A percentile compares a stretch with the other conserved stretches of the same genome.
Conservation (phyloP, 345 rosid genomes). For the Sisymbrium irio region DNA sequence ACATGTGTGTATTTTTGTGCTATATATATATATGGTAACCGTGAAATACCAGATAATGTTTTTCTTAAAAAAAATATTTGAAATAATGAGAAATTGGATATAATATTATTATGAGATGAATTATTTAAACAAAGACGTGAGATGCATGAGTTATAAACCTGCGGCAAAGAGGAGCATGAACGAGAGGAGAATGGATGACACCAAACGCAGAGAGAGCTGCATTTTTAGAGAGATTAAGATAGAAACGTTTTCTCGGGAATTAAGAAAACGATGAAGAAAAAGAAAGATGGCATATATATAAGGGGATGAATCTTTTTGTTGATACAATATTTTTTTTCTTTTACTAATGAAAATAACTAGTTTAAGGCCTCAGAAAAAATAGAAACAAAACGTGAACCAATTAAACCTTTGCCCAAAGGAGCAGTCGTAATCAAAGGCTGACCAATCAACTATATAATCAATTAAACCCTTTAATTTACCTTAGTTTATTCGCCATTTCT, state of each 20-base stretch:
- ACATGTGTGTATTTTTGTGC: not conserved
- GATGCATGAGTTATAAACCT: constrained; percentile 26
- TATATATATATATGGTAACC: not conserved
- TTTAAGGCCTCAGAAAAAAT: constrained; percentile 17
- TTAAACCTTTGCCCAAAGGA: not conserved
- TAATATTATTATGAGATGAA: not conserved
- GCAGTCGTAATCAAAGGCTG: constrained; percentile 5
- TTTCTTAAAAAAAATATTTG: no score
- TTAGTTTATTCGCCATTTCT: not conserved
- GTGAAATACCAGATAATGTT: no score
- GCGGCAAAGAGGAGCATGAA: constrained; percentile 27
- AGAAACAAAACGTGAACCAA: constrained; percentile 29
- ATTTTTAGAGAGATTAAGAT: constrained; percentile 12
- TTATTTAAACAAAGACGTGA: not conserved
- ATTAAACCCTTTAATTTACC: not conserved
- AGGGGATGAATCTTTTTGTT: not conserved
- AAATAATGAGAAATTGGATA: not conserved
- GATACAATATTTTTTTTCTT: not conserved
- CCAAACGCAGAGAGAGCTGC: constrained; percentile 31
- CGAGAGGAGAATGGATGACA: constrained; percentile 25
- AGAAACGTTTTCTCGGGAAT: not conserved
- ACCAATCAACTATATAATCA: constrained; percentile 9
- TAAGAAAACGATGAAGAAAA: not conserved
- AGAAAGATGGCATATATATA: not conserved
- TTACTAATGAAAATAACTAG: not conserved